Evolutionary conservation across 2,329 filamentous ascomycete species (phyloP).

Genomic region (Aspergillus jensenii): DNA sequence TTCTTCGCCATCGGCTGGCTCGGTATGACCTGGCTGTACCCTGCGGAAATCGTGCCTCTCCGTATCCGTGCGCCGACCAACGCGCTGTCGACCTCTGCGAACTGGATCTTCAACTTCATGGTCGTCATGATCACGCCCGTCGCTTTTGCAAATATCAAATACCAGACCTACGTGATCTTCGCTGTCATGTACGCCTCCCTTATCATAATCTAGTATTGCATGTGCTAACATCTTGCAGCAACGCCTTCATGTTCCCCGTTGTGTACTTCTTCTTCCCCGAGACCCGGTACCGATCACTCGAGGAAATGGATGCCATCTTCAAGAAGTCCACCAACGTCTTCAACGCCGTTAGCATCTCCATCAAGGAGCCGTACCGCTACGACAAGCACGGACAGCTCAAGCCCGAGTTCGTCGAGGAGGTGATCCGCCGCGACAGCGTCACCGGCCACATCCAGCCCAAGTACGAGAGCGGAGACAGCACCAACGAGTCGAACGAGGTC

Average conservation of each 20-base stretch:
- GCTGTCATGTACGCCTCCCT: conserved; percentile 44
- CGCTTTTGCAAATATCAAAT: conserved; percentile 29
- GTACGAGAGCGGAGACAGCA: conserved; percentile 28
- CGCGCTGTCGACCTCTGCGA: conserved; percentile 48
- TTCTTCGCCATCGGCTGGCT: conserved; percentile 45
- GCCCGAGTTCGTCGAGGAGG: conserved; percentile 49
- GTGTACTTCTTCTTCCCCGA: conserved; percentile 64
- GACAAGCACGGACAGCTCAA: conserved; percentile 57
- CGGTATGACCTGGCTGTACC: conserved; percentile 55
- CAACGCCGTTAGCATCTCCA: conserved; percentile 49
- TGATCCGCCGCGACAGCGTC: conserved; percentile 24
- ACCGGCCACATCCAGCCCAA: conserved; percentile 16
- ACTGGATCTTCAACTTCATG: conserved; percentile 54
- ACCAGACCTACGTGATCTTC: conserved; percentile 37
- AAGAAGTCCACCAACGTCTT: conserved; percentile 52
- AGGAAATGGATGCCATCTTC: conserved; percentile 71
- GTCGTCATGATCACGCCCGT: conserved; percentile 46
- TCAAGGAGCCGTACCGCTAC: conserved; percentile 54
- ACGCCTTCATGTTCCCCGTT: conserved; percentile 55
- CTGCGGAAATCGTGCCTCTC: conserved; percentile 50
- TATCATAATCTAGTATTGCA: background rate
- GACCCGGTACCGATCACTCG: conserved; percentile 59
- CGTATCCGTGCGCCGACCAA: conserved; percentile 50
- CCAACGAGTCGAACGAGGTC: conserved; percentile 9
- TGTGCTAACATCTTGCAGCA: conserved; percentile 33